phyloP scores from a whole-genome alignment of 345 rosid genomes.

The Triadica sebifera region DNA sequence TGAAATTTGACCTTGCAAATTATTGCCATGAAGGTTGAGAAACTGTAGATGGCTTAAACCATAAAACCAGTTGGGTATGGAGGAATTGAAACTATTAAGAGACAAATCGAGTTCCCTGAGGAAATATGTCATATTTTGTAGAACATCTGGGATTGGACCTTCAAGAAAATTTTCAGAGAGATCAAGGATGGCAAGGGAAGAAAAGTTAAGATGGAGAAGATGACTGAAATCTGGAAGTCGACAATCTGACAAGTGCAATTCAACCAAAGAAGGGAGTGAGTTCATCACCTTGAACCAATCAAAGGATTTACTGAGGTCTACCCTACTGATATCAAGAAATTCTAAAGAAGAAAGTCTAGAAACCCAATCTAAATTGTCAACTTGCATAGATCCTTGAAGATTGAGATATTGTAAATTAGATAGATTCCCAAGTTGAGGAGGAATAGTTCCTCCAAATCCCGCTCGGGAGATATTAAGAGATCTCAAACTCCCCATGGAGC shows the following conservation, averaged over 20 bases:
- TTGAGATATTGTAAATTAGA: too few species aligned
- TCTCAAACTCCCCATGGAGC: too few species aligned
- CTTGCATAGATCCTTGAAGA: too few species aligned
- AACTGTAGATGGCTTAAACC: neutral
- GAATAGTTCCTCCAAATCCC: too few species aligned
- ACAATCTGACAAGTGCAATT: neutral
- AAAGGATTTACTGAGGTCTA: constrained; percentile 10
- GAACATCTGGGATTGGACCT: neutral
- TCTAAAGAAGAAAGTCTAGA: too few species aligned
- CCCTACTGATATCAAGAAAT: constrained; percentile 11
- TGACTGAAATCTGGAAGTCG: neutral
- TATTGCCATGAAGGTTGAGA: too few species aligned
- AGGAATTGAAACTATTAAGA: constrained; percentile 10
- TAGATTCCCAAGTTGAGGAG: neutral
- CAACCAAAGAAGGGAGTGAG: constrained; percentile 20
- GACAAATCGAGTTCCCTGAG: constrained; percentile 11
- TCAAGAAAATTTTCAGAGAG: neutral
- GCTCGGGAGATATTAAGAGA: too few species aligned
- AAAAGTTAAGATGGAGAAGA: neutral
- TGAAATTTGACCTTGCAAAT: too few species aligned
- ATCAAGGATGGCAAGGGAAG: constrained; percentile 29
- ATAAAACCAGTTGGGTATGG: constrained; percentile 19
- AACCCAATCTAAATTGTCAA: too few species aligned
- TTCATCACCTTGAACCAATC: constrained; percentile 10
- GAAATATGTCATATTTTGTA: neutral